Evolutionary conservation across 176 grass and related monocot genomes (phyloP).

Genomic region (Carex parvula): DNA sequence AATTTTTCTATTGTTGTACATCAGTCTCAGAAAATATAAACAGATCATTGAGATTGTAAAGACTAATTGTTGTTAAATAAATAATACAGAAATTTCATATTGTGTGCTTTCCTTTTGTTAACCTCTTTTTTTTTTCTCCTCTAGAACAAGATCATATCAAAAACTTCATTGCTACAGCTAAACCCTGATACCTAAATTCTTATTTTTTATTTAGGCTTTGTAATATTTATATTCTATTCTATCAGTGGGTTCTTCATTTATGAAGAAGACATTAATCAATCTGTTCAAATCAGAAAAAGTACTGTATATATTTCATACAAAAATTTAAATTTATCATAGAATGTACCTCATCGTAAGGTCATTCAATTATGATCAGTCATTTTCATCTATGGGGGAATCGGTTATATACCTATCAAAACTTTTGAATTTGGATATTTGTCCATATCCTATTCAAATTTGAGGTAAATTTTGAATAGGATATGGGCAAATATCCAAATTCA

Average conservation of each 20-base stretch:
- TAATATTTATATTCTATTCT: background rate
- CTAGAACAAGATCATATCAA: too few species aligned
- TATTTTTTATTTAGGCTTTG: background rate
- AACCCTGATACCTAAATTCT: background rate
- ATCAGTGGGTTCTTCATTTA: background rate
- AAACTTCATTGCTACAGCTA: too few species aligned
- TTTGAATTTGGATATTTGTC: too few species aligned
- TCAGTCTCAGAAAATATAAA: background rate
- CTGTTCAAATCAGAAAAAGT: background rate
- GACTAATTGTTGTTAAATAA: background rate
- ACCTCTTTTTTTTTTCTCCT: too few species aligned
- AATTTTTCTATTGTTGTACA: slow-evolving; percentile 6
- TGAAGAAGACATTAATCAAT: background rate
- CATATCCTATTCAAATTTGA: too few species aligned
- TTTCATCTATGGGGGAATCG: background rate
- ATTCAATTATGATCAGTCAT: background rate
- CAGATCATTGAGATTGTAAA: slow-evolving; percentile 9
- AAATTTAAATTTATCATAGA: background rate
- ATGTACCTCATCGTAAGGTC: background rate
- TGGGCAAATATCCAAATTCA: too few species aligned
- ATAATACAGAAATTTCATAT: background rate
- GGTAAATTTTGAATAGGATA: too few species aligned
- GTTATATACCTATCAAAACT: too few species aligned
- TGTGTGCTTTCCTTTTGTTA: background rate
- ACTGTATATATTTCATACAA: background rate